Base-by-base conservation (phyloP, 2,329 filamentous ascomycete genomes). In the Ophiognomonia clavigignenti-juglandacearum region DNA sequence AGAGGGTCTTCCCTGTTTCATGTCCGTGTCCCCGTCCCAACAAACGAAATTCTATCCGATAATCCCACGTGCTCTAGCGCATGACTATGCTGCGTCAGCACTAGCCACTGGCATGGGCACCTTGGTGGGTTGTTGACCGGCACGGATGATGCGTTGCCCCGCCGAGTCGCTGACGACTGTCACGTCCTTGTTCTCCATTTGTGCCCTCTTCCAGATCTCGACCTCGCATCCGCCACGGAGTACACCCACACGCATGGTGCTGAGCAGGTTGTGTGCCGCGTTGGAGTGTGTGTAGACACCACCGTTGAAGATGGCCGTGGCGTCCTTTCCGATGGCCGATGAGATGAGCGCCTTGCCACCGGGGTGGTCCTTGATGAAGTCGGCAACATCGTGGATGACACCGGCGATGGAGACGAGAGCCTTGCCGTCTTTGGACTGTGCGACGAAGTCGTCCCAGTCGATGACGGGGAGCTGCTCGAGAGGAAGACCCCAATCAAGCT, bases 251-350 rank as follows among this genome's bases (percentile, higher is more conserved):
- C 88, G 80, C 87, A 93, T 93, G 56, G 87, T 93, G 7, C 86
- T 90, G 54, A 95, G 77, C 52, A 93, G 69, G 71, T 95, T 95
- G 76, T 95, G 88, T 29, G 88, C 88, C 47, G 87, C 88, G 70
- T 95, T 95, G 64, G 85, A 89, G 75, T 95, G 88, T 65, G 85
- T 80, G 73, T 95, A 95, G 53, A 95, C 86, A 70, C 88, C 88
- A 55, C 88, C 88, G 67, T 95, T 95, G 80, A 95, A 95, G 70
- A 91, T 88, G 58, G 88, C 86, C 14, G 88, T 93, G 46, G 88
- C 87, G 54, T 95, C 88, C 74, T 93, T 93, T 65, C 88, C 88
- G 48, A 95, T 79, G 42, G 83, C 87, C 23, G 85, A 86, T 56
- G 73, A 80, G 71, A 95, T 93, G 71, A 95, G 84, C 35, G 87